These are phyloP conservation scores for Suhomyces sp. DNA, from an alignment of 805 yeast species.

Conservation along the genomic window DNA sequence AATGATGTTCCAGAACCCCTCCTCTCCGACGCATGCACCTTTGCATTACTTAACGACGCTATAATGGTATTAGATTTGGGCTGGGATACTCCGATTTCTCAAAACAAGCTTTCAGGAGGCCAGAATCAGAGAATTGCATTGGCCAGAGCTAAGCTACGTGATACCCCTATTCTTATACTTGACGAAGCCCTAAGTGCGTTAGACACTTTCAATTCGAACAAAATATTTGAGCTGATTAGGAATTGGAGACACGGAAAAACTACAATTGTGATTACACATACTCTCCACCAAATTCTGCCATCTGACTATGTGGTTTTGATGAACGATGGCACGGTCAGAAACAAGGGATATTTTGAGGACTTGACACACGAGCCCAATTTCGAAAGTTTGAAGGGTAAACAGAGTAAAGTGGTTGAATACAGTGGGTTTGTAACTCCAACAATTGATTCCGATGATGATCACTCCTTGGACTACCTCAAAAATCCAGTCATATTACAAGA, in stretches of 20 bases:
- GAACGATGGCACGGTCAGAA: conserved; percentile 52
- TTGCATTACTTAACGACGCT: conserved; percentile 52
- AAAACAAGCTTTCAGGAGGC: conserved; percentile 73
- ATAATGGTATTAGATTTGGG: conserved; percentile 53
- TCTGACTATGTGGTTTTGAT: conserved; percentile 61
- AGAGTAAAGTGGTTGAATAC: background rate
- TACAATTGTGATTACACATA: conserved; percentile 82
- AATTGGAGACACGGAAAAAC: conserved; percentile 65
- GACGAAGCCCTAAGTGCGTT: conserved; percentile 89
- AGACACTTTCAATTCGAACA: conserved; percentile 50
- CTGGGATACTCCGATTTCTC: conserved; percentile 49
- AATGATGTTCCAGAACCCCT: conserved; percentile 17
- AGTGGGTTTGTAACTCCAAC: background rate
- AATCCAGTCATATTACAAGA: conserved; percentile 23
- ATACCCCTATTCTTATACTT: conserved; percentile 71
- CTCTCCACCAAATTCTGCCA: conserved; percentile 51
- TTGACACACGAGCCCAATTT: background rate
- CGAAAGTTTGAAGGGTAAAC: background rate
- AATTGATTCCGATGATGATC: background rate
- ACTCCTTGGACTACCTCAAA: conserved; percentile 14
- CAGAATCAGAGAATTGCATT: conserved; percentile 81
- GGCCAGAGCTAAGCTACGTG: conserved; percentile 75
- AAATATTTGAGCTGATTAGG: conserved; percentile 50
- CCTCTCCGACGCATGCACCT: conserved; percentile 44
- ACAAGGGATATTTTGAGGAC: conserved; percentile 12